Evolutionary conservation across 202 grass and related monocot species (phyloP).

Genomic region (Setaria italica): DNA sequence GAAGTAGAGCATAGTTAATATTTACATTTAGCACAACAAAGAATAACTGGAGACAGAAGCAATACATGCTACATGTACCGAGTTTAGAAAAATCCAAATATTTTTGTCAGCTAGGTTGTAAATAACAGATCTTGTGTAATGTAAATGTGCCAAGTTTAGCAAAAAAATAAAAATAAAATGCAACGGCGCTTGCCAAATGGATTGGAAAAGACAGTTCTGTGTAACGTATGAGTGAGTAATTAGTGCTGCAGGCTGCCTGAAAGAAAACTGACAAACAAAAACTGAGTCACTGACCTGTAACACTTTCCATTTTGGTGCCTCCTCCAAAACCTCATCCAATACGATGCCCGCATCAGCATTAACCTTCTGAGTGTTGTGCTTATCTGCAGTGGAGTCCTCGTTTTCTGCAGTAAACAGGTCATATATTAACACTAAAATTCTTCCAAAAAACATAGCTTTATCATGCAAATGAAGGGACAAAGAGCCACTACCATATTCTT

Average conservation of each 20-base stretch:
- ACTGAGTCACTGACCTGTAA: constrained; percentile 80
- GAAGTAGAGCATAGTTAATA: not conserved
- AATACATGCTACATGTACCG: not conserved
- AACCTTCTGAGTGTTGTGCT: constrained; percentile 40
- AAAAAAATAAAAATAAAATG: not conserved
- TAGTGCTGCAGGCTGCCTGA: not conserved
- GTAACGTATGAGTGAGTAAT: constrained; percentile 15
- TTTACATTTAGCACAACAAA: constrained; percentile 21
- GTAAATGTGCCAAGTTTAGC: constrained; percentile 5
- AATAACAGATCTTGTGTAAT: constrained; percentile 22
- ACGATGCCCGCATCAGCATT: constrained; percentile 48
- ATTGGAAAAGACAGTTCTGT: not conserved
- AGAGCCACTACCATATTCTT: constrained; percentile 57
- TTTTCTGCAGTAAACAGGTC: constrained; percentile 47
- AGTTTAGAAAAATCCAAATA: not conserved
- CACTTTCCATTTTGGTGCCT: constrained; percentile 96
- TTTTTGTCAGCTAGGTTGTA: not conserved
- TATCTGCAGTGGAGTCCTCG: constrained; percentile 49
- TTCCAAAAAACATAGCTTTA: not conserved
- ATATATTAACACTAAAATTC: constrained; percentile 39
- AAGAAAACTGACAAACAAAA: constrained; percentile 49
- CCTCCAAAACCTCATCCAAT: constrained; percentile 92
- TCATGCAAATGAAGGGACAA: constrained; percentile 18
- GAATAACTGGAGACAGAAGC: constrained; percentile 18
- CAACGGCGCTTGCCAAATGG: not conserved